phyloP scores from a whole-genome alignment of 2,329 filamentous ascomycete genomes.

The Fusarium devonianum region DNA sequence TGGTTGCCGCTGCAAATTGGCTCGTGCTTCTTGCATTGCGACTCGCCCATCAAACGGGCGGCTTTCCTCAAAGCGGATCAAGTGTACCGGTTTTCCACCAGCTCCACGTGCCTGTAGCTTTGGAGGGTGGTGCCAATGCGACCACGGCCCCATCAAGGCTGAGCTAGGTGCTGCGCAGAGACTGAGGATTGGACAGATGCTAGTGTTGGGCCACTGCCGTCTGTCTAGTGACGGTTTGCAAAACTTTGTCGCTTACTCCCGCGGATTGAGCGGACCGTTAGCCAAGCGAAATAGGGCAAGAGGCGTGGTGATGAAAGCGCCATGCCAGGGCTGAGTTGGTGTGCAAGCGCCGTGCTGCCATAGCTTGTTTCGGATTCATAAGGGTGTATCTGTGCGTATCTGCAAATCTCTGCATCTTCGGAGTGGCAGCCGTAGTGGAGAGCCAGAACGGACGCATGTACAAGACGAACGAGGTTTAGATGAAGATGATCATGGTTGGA shows the following conservation, averaged over 20 bases:
- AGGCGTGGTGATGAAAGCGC: constrained; percentile 7
- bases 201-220: constrained; percentile 13
- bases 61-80: constrained; percentile 35
- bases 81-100: constrained; percentile 34
- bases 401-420: constrained; percentile 1
- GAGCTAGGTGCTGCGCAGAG: constrained; percentile 8
- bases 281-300: constrained; percentile 3
- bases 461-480: constrained; percentile 8
- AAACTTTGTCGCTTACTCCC: constrained; percentile 22
- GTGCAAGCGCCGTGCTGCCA: constrained; percentile 15
- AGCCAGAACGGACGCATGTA: background rate
- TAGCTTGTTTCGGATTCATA: constrained; percentile 20
- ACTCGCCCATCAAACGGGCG: constrained; percentile 25
- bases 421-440: constrained; percentile 22
- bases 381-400: constrained; percentile 12
- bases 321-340: constrained; percentile 8
- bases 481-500: constrained; percentile 13
- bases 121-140: constrained; percentile 27
- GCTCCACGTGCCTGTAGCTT: constrained; percentile 35
- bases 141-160: constrained; percentile 16
- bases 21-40: constrained; percentile 1
- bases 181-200: constrained; percentile 3
- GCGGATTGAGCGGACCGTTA: constrained; percentile 15
- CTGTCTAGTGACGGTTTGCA: constrained; percentile 16
- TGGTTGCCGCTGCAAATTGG: constrained; percentile 10